These are phyloP conservation scores for Pterocarpus macrocarpus DNA, from an alignment of 306 rosid species.

Conservation along the genomic window DNA sequence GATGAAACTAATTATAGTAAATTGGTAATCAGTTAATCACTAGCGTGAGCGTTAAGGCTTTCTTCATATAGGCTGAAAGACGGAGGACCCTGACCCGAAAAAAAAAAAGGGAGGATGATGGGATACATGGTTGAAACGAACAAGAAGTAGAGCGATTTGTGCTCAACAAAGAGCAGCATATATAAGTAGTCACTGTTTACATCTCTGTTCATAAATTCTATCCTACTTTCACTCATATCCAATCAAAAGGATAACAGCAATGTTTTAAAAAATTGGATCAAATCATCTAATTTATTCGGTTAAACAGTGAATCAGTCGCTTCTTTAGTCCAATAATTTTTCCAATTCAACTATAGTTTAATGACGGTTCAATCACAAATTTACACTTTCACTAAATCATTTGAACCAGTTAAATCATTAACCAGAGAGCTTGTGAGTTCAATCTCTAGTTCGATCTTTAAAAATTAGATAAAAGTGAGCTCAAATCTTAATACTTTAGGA, in stretches of 20 bases:
- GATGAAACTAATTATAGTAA: not conserved
- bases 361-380: too few species aligned
- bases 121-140: not conserved
- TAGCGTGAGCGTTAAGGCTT: too few species aligned
- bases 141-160: not conserved
- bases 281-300: not conserved
- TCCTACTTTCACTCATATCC: not conserved
- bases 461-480: too few species aligned
- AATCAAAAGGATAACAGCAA: not conserved
- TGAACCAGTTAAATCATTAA: too few species aligned
- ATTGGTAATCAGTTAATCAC: not conserved
- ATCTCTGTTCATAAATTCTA: not conserved
- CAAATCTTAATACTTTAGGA: too few species aligned
- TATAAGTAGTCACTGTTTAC: not conserved
- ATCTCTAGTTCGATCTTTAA: too few species aligned
- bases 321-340: not conserved
- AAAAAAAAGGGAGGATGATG: too few species aligned
- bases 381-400: too few species aligned
- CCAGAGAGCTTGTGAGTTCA: too few species aligned
- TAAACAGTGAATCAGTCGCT: not conserved
- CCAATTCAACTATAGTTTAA: too few species aligned
- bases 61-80: not conserved
- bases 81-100: not conserved
- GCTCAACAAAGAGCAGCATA: not conserved
- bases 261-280: too few species aligned